Percentiles rank a stretch among this genome's conserved stretches.
Conservation (phyloP, 257 asterid species). For the Nemophila menziesii region DNA sequence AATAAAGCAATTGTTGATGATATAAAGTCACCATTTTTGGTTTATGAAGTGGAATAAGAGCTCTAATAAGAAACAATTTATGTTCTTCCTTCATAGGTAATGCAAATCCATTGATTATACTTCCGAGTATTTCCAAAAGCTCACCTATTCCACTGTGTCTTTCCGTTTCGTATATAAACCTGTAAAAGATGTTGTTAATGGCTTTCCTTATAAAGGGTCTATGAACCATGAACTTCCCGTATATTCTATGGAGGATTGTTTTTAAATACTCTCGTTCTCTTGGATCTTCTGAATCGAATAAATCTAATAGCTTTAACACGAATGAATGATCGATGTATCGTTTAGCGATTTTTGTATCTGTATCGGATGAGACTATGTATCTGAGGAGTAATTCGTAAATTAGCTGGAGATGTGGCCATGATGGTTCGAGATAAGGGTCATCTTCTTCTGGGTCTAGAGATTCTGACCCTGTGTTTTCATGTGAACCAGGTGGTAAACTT, state of each 20-base stretch:
- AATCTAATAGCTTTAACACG: conserved; percentile 52
- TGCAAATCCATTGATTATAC: conserved; percentile 82
- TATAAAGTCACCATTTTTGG: conserved; percentile 49
- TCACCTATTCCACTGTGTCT: conserved; percentile 74
- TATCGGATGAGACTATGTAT: conserved; percentile 57
- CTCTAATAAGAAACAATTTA: conserved; percentile 70
- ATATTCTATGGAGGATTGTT: conserved; percentile 69
- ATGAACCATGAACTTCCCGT: conserved; percentile 85
- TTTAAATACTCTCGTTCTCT: conserved; percentile 87
- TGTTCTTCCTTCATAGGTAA: conserved; percentile 98
- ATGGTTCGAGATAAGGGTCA: conserved; percentile 54
- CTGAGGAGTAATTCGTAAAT: conserved; percentile 60
- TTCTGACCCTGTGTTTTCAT: conserved; percentile 51
- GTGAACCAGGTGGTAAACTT: conserved; percentile 48
- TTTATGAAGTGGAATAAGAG: conserved; percentile 74
- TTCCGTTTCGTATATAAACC: conserved; percentile 67
- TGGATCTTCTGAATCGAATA: conserved; percentile 75
- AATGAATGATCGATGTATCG: conserved; percentile 63
- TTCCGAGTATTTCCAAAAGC: conserved; percentile 80
- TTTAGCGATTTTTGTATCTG: conserved; percentile 61
- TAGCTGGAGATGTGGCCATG: conserved; percentile 74
- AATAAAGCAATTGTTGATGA: conserved; percentile 68
- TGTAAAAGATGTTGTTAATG: conserved; percentile 58
- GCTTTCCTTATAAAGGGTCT: conserved; percentile 86
- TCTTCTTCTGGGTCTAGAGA: conserved; percentile 53